Conservation (phyloP, 495 filamentous ascomycete species). For the Venustampulla echinocandica region DNA sequence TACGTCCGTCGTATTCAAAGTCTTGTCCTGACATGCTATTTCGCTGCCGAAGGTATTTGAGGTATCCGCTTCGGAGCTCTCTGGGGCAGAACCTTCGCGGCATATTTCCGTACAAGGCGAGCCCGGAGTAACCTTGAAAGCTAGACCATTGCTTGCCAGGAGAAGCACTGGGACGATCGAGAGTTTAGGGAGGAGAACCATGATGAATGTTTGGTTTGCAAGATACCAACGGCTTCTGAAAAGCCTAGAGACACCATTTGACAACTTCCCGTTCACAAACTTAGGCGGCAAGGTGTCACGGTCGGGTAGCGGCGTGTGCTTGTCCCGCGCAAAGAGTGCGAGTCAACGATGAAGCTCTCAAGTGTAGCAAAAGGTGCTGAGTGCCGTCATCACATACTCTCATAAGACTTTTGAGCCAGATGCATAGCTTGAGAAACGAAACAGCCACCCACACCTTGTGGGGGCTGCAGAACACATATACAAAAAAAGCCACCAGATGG, state of each 20-base stretch:
- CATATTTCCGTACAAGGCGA: constrained; percentile 43
- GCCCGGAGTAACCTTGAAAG: constrained; percentile 41
- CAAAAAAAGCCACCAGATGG: neutral
- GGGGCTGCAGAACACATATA: neutral
- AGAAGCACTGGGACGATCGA: neutral
- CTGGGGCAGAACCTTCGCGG: constrained; percentile 28
- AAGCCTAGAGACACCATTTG: constrained; percentile 6
- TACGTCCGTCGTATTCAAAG: constrained; percentile 22
- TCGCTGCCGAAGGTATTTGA: constrained; percentile 36
- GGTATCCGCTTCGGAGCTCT: constrained; percentile 35
- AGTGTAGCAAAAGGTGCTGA: neutral
- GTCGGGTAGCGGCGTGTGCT: neutral
- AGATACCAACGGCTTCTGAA: neutral
- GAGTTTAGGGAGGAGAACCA: neutral
- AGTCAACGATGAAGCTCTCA: neutral
- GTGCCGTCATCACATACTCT: neutral
- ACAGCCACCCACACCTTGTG: neutral
- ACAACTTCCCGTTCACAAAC: neutral
- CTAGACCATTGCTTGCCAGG: neutral
- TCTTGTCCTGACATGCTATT: constrained; percentile 36
- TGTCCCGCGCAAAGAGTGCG: neutral
- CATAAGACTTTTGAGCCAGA: neutral
- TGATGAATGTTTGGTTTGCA: neutral
- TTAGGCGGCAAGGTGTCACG: neutral
- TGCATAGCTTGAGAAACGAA: neutral